A percentile compares a stretch with the other conserved stretches of the same genome.
These are phyloP conservation scores for Hippophae gyantsensis DNA, from an alignment of 306 rosid genomes.

Conservation along the genomic window DNA sequence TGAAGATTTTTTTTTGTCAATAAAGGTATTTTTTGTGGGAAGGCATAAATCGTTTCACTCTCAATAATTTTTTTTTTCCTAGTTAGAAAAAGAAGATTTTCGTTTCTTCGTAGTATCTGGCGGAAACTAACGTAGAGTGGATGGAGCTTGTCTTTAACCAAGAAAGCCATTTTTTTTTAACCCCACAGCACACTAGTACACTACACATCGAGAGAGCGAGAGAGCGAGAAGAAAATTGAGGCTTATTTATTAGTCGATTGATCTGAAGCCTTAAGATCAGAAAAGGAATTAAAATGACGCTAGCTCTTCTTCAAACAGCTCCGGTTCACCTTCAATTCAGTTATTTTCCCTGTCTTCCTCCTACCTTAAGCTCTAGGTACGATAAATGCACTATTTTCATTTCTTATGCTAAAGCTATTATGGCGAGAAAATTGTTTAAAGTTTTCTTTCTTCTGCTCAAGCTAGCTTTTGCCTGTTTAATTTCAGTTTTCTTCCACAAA, in stretches of 20 bases:
- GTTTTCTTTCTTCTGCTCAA: neutral
- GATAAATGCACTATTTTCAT: neutral
- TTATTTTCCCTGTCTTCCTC: constrained; percentile 27
- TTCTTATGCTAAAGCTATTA: neutral
- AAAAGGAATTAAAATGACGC: constrained; percentile 41
- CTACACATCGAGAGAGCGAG: neutral
- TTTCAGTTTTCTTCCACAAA: neutral
- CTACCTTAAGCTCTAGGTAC: constrained; percentile 34
- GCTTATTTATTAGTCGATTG: neutral
- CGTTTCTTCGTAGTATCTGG: constrained; percentile 1
- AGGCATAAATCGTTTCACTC: no score
- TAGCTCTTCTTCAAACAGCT: constrained; percentile 36
- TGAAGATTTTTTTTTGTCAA: no score
- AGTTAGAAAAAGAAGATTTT: neutral
- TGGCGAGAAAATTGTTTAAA: neutral
- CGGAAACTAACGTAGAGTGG: no score
- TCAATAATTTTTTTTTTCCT: no score
- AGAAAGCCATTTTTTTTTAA: neutral
- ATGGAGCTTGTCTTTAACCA: neutral
- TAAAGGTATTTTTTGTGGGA: no score
- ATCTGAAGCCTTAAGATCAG: constrained; percentile 7
- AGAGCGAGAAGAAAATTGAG: neutral
- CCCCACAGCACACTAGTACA: neutral
- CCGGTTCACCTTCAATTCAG: constrained; percentile 34
- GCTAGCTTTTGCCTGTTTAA: neutral